Evolutionary conservation across 805 yeast genomes (phyloP), one percentile per base, ranked within the genome.

Genomic region (Scheffersomyces lignosus): DNA sequence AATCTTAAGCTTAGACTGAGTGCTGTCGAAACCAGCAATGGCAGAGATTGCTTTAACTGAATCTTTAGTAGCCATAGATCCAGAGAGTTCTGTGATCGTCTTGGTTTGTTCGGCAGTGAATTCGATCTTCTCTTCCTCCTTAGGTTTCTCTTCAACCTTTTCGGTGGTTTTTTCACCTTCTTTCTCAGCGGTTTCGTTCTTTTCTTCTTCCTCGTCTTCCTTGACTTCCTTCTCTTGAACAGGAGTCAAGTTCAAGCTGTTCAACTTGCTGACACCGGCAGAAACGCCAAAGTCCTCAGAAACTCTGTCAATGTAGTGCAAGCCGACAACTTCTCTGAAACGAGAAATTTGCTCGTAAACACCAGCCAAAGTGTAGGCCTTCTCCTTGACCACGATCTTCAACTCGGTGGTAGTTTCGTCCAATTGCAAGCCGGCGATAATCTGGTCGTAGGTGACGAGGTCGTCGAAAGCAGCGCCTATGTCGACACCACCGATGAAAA

Each of bases 341-440:
- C 77, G 77, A 33, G 65, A 56, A 28, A 87, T 56, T 57, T 88
- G 96, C 18, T 74, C 76, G 42, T 78, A 66, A 18, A 85, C 81
- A 20, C 73, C 65, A 29, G 73, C 68, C 54, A 77, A 81, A 40
- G 73, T 80, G 66, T 87, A 87, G 1, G 81, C 67, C 36, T 70
- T 73, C 38, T 77, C 77, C 26, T 61, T 70, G 43, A 86, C 56
- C 13, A 56, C 60, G 33, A 86, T 54, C 1, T 54, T 45, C n/a
- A 78, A 49, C 15, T 52, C 52, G 13, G 51, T 51, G 7, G 54
- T 40, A 3, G 54, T 56, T 5, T 51, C 53, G n/a, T 47, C 45
- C 27, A 22, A 18, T 6, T 22, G 42, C 45, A 27, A 34, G 54
- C 50, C 51, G 6, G 42, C 45, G 24, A 65, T 52, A n/a, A 59